Percentiles rank a stretch among this genome's conserved stretches.
Evolutionary conservation across 305 asterid species (phyloP).

Genomic region (Fraxinus greggii): DNA sequence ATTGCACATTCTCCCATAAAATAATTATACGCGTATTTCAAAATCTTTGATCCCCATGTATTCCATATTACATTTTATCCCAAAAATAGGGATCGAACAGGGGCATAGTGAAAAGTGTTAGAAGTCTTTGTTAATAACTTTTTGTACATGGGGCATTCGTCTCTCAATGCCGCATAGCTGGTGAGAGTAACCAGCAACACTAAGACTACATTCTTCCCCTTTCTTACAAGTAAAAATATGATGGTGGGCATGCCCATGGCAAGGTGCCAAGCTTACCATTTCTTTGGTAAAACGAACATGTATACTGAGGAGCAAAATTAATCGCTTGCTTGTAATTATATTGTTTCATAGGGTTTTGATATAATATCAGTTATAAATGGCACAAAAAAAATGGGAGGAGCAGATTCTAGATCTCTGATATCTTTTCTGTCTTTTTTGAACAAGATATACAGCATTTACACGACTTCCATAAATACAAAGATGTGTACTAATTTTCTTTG

Average conservation of each 20-base stretch:
- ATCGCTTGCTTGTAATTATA: neutral
- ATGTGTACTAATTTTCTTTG: neutral
- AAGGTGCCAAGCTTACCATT: conserved; percentile 2
- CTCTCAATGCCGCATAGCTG: conserved; percentile 9
- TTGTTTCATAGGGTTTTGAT: neutral
- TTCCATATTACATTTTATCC: neutral
- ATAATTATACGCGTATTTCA: neutral
- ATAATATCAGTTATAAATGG: neutral
- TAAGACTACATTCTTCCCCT: conserved; percentile 3
- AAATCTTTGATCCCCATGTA: too few species aligned
- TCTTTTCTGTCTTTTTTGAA: neutral
- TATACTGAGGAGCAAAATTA: neutral
- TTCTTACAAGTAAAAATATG: neutral
- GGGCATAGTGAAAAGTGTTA: neutral
- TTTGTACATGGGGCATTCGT: neutral
- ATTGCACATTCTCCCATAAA: neutral
- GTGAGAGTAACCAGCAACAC: conserved; percentile 7
- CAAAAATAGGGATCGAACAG: neutral
- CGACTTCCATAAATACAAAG: neutral
- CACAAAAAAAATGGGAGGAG: neutral
- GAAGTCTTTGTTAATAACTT: neutral
- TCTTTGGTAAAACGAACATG: conserved; percentile 3
- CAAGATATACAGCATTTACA: neutral
- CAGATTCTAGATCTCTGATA: neutral
- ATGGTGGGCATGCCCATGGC: neutral